Evolutionary conservation across 192 early-diverging fungal species (phyloP).

Genomic region (Lobulomyces angularis): DNA sequence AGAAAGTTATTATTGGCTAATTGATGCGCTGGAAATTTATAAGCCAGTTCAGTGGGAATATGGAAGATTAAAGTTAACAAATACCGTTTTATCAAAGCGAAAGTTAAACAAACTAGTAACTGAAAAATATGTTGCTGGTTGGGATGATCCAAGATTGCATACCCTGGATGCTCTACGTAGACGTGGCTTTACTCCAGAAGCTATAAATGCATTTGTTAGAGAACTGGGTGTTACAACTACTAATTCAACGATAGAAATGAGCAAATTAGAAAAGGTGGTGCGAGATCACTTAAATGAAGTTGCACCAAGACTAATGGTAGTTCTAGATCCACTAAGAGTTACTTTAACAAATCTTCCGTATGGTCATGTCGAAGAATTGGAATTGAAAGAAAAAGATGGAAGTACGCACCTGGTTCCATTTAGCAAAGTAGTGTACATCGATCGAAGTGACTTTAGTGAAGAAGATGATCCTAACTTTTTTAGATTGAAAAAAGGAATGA

Average conservation of each 20-base stretch:
- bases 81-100: constrained; percentile 94
- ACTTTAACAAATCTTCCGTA: constrained; percentile 82
- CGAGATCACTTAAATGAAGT: constrained; percentile 86
- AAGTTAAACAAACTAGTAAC: constrained; percentile 87
- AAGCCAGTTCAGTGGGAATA: constrained; percentile 99
- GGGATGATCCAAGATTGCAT: constrained; percentile 96
- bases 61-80: constrained; percentile 82
- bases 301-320: constrained; percentile 86
- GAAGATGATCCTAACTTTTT: constrained; percentile 88
- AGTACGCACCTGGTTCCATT: constrained; percentile 75
- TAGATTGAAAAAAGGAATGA: constrained; percentile 84
- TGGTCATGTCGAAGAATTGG: constrained; percentile 63
- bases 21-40: constrained; percentile 95
- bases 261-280: constrained; percentile 86
- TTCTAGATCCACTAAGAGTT: constrained; percentile 78
- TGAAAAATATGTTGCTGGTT: constrained; percentile 61
- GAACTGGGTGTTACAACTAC: constrained; percentile 83
- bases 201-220: constrained; percentile 95
- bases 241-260: constrained; percentile 68
- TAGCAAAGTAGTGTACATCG: constrained; percentile 87
- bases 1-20: constrained; percentile 98
- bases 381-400: constrained; percentile 75
- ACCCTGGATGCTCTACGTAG: constrained; percentile 91
- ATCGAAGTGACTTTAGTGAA: constrained; percentile 82
- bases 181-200: constrained; percentile 92